Base-by-base conservation (phyloP, 2,329 filamentous ascomycete genomes). In the Cladosporium sp. region DNA sequence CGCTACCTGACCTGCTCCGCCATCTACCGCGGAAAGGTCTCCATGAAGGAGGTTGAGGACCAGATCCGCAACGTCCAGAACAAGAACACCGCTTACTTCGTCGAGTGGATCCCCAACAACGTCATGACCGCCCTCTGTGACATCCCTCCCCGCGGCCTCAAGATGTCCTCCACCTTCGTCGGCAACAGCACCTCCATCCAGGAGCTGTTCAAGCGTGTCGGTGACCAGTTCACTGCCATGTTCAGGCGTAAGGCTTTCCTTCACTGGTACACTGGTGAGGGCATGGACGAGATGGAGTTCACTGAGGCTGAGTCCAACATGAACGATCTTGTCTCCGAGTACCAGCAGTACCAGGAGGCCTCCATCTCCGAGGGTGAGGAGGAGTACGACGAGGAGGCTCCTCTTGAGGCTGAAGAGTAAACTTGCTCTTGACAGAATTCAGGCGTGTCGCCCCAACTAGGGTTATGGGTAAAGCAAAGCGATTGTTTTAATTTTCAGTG, bases 211-310 rank as follows among this genome's bases (percentile, higher is more conserved):
- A 98, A 99, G 92, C 94, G 95, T 89, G 87, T 99, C 76, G 95
- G 95, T 80, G 95, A 99, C 84, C 95, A 99, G 86, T 99, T 99
- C 89, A 93, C 91, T 85, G 95, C 93, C 81, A 99, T 99, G 95
- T 99, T 99, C 91, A 89, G 95, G 86, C 93, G 95, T 85, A 99
- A 98, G 92, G 95, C 95, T 90, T 99, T 99, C 93, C 92, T 99
- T 89, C 95, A 98, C 87, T 99, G 95, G 95, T 99, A 99, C 86
- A 99, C 95, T 89, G 93, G 93, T 80, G 95, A 99, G 88, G 95
- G 95, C 86, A 99, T 99, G 95, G 95, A 99, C 85, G 95, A 99
- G 90, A 98, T 99, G 95, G 95, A 99, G 87, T 99, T 99, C 87
- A 99, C 95, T 80, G 95, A 99, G 88, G 95, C 95, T 76, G 95